Base-by-base conservation (phyloP, 208 protist genomes). In the Leishmania guyanensis region DNA sequence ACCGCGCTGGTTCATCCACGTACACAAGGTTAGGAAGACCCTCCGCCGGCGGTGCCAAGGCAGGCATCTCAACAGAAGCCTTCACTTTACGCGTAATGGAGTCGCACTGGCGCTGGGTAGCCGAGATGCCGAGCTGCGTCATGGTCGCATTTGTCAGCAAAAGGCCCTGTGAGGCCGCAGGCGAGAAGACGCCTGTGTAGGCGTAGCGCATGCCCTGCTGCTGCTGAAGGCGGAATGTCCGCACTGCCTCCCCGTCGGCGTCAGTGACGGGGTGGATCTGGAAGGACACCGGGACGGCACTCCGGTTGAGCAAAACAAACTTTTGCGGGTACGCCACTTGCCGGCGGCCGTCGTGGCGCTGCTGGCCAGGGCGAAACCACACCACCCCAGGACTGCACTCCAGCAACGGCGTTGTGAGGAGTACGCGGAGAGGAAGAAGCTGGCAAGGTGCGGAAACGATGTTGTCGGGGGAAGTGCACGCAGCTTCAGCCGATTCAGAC, bases 331-430 rank as follows among this genome's bases (percentile, higher is more conserved):
- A 93, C 17, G 79, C 72, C 43, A 89, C 90, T 84, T 97, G 94
- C 36, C 65, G 88, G 53, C 93, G 87, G 66, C 94, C 94, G 73
- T 97, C 94, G 85, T 95, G 92, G 50, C 88, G 75, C 50, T 79
- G 77, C 81, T 96, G 92, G n/a, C 93, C 92, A 1, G 93, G 94
- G 70, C 81, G 83, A 82, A 97, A 97, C 89, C 91, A 95, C 33
- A 95, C 73, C n/a, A 85, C 72, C 51, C 85, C 80, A 14, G 92
- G 92, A 10, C 65, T 75, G 77, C 88, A 92, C 43, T 75, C 77
- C 65, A 97, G 85, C 5, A 80, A 86, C 0, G 90, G 85, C 51
- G 77, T 80, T 26, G 71, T 84, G 56, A 96, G 88, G n/a, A 83
- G 86, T 26, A 93, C 86, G 5, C 81, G 68, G 62, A 96, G 76